Evolutionary conservation across 108 stramenopile species (phyloP), one percentile per base, ranked within the genome.

Genomic region (Nitzschia palea): DNA sequence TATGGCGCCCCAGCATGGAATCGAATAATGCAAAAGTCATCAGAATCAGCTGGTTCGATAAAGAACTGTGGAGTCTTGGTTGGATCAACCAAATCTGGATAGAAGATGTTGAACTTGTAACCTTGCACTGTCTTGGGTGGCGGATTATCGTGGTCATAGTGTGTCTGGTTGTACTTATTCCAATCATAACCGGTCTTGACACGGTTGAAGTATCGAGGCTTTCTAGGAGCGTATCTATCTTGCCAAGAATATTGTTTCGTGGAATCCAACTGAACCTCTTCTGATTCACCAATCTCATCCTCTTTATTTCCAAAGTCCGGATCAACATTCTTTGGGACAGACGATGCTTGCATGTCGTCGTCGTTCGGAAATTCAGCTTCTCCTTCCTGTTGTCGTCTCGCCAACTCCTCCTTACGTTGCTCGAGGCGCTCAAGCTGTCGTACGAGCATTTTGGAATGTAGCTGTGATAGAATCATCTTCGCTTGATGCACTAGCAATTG

Each of bases 111-210:
- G 82, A 99, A 99, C 66, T 97, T 98, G 86, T 99, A 99, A 15
- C 99, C 98, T 78, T 99, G 98, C 14, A 98, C 95, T 54, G 89
- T 93, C 79, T 98, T 97, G n/a, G 99, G 99, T 14, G 99, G 99
- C 29, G 99, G 99, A 66, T 97, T 98, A 60, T 99, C 99, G 55
- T 85, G 84, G 84, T 98, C 98, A 65, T 93, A 99, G 73, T 99
- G 97, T 9, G 97, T 95, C 70, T 95, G 95, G 76, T 99, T 99
- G 93, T 99, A 98, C 74, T 93, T 91, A 86, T 97, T 99, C 97
- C 99, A 97, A 71, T 98, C 98, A 59, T 95, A 98, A 6, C 99
- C 99, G 9, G 98, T 97, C 70, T 91, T 90, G 59, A 99, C 97
- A 12, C 97, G 94, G 83, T 98, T 97, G 84, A 98, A 96, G 86